Evolutionary conservation across 495 filamentous ascomycete genomes (phyloP).

Genomic region (Parathielavia hyrcaniae): DNA sequence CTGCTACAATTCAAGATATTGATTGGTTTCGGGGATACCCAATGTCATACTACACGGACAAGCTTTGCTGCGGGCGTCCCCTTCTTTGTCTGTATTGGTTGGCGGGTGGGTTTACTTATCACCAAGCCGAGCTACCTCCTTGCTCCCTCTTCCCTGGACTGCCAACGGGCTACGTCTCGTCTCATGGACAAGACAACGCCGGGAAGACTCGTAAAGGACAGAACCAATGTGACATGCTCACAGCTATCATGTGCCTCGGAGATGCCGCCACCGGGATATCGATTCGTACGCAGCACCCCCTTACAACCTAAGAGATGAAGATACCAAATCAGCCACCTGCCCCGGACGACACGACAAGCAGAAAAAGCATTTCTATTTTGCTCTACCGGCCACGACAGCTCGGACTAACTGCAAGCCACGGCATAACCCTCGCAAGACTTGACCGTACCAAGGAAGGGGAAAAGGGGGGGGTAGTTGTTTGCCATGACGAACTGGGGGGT

Average conservation of each 20-base stretch:
- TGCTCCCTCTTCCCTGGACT: no score
- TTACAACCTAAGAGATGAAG: conserved; percentile 21
- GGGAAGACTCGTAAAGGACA: no score
- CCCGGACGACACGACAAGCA: conserved; percentile 1
- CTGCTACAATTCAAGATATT: no score
- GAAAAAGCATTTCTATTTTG: conserved; percentile 27
- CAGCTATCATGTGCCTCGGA: neutral
- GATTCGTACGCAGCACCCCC: neutral
- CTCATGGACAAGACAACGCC: no score
- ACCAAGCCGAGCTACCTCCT: no score
- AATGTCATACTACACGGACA: no score
- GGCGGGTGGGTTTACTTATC: neutral
- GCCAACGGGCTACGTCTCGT: no score
- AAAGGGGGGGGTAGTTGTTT: conserved; percentile 1
- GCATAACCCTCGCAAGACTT: neutral
- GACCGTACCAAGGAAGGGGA: neutral
- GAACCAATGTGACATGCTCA: no score
- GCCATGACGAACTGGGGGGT: conserved; percentile 12
- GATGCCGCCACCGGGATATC: neutral
- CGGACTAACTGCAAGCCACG: conserved; percentile 15
- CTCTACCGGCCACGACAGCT: conserved; percentile 27
- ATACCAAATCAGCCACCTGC: conserved; percentile 24
- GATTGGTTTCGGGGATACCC: no score
- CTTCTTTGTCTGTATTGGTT: neutral
- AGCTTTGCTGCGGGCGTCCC: no score